phyloP scores from a whole-genome alignment of 2,329 filamentous ascomycete genomes.

The Neopestalotiopsis sp. region DNA sequence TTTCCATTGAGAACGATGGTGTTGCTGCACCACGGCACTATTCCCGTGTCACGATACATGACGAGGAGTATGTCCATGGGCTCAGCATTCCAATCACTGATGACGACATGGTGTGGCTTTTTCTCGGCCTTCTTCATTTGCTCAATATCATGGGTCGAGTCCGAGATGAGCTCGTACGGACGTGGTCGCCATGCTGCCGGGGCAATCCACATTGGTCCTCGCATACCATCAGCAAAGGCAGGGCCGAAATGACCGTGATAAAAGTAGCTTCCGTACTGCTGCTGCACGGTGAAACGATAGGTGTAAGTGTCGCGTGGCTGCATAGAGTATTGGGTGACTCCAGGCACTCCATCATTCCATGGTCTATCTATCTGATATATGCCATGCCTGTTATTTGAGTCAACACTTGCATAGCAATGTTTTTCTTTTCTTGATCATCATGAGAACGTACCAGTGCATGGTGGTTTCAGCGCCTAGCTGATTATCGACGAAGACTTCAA shows the following conservation, averaged over 20 bases:
- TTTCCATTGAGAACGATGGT: constrained; percentile 24
- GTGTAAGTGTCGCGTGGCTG: constrained; percentile 25
- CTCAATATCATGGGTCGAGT: constrained; percentile 15
- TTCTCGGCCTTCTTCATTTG: constrained; percentile 23
- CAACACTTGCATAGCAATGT: background rate
- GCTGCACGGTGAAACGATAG: constrained; percentile 24
- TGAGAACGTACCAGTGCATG: constrained; percentile 23
- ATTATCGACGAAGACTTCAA: constrained; percentile 25
- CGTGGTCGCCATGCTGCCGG: constrained; percentile 25
- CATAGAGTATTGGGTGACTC: constrained; percentile 26
- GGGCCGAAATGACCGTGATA: constrained; percentile 27
- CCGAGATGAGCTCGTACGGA: constrained; percentile 24
- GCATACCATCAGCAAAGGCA: constrained; percentile 26
- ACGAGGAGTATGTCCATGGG: constrained; percentile 26
- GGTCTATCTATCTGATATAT: constrained; percentile 26
- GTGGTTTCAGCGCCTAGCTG: constrained; percentile 25
- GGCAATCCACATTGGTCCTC: constrained; percentile 25
- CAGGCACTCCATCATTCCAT: constrained; percentile 27
- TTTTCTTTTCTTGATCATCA: background rate
- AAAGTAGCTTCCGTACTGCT: constrained; percentile 27
- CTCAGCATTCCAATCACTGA: constrained; percentile 27
- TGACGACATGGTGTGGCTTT: constrained; percentile 23
- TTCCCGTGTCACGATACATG: constrained; percentile 25
- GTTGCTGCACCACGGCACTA: constrained; percentile 26
- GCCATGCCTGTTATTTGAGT: constrained; percentile 22